Conservation (phyloP, 1,284 basidiomycete species). For the Heterobasidion occidentale region DNA sequence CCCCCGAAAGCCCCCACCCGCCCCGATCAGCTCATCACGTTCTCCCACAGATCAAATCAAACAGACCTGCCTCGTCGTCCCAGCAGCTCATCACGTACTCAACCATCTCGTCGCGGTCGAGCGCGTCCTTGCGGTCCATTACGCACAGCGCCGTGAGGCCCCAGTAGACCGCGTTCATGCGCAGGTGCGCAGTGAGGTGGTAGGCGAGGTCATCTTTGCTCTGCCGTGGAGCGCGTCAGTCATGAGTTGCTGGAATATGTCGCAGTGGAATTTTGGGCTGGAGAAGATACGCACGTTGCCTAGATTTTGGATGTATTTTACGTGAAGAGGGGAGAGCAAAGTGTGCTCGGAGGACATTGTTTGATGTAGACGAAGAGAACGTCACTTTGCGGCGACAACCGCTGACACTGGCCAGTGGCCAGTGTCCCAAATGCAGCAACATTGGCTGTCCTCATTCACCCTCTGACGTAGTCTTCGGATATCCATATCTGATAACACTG, state of each 20-base stretch:
- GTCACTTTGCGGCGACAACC: background rate
- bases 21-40: background rate
- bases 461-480: no score
- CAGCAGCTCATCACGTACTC: slow-evolving; percentile 91
- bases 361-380: background rate
- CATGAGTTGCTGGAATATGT: background rate
- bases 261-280: background rate
- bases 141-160: slow-evolving; percentile 83
- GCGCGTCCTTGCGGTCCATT: slow-evolving; percentile 71
- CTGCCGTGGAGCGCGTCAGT: slow-evolving; percentile 27
- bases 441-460: no score
- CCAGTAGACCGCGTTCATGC: slow-evolving; percentile 97
- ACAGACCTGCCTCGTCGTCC: slow-evolving; percentile 78
- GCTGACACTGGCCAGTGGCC: no score
- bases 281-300: slow-evolving; percentile 6
- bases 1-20: background rate
- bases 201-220: slow-evolving; percentile 85
- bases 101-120: slow-evolving; percentile 80
- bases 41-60: background rate
- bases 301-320: slow-evolving; percentile 12
- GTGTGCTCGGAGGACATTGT: slow-evolving; percentile 3
- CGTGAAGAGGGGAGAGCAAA: slow-evolving; percentile 8
- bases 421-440: no score
- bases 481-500: no score
- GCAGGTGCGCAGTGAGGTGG: slow-evolving; percentile 89